These are phyloP conservation scores for Brassica nigra DNA, from an alignment of 345 rosid species.

Conservation along the genomic window DNA sequence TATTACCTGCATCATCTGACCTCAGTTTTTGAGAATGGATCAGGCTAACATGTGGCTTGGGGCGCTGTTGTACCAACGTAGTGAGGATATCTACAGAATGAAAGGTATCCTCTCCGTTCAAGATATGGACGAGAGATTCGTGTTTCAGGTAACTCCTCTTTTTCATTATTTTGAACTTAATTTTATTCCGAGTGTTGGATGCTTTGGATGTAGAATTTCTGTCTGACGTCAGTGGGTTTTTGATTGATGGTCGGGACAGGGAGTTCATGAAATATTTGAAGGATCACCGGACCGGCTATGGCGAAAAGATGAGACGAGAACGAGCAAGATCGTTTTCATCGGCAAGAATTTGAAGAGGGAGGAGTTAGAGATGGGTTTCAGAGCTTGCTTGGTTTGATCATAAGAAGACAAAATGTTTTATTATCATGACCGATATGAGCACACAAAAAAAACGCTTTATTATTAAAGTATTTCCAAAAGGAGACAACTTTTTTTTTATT, in stretches of 20 bases:
- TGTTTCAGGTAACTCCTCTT: conserved; percentile 53
- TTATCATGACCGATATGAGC: neutral
- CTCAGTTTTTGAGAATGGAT: conserved; percentile 33
- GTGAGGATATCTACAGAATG: conserved; percentile 95
- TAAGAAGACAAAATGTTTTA: neutral
- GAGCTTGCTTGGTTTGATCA: conserved; percentile 67
- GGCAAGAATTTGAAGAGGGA: conserved; percentile 75
- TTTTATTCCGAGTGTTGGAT: neutral
- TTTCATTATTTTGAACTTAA: neutral
- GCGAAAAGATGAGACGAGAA: conserved; percentile 65
- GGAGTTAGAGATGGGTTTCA: conserved; percentile 82
- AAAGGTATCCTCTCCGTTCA: conserved; percentile 83
- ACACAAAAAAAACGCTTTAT: neutral
- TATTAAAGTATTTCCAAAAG: neutral
- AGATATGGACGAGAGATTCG: conserved; percentile 88
- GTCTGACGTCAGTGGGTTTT: conserved; percentile 5
- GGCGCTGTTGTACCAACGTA: conserved; percentile 67
- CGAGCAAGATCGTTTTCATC: conserved; percentile 89
- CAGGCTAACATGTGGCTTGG: conserved; percentile 96
- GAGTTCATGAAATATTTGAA: conserved; percentile 90
- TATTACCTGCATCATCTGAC: conserved; percentile 22
- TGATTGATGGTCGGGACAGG: conserved; percentile 38
- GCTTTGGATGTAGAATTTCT: neutral
- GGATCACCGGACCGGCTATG: conserved; percentile 88
- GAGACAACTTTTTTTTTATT: neutral